Conservation (phyloP, 2,329 filamentous ascomycete species). For the Colletotrichum gloeosporioides region DNA sequence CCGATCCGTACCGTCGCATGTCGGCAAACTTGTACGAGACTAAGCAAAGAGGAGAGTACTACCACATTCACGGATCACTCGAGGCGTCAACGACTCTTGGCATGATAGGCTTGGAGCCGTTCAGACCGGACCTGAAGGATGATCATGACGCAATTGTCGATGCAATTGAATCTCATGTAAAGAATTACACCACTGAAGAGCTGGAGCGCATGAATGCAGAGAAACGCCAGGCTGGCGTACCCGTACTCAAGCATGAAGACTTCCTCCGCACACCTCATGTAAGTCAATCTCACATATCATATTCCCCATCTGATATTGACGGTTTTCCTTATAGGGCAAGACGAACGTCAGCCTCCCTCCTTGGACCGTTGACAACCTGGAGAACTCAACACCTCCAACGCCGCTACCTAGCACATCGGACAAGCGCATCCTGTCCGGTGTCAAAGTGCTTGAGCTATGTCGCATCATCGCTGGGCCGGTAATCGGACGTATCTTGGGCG, state of each 20-base stretch:
- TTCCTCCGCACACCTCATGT: slow-evolving; percentile 59
- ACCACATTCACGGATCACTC: slow-evolving; percentile 77
- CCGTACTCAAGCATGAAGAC: slow-evolving; percentile 63
- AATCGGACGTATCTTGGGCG: slow-evolving; percentile 73
- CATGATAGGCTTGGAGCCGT: slow-evolving; percentile 72
- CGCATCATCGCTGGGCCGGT: slow-evolving; percentile 79
- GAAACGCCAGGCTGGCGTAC: slow-evolving; percentile 64
- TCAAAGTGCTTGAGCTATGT: slow-evolving; percentile 77
- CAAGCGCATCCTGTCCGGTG: slow-evolving; percentile 54
- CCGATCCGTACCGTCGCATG: slow-evolving; percentile 72
- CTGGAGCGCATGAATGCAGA: slow-evolving; percentile 63
- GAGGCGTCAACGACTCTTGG: slow-evolving; percentile 72
- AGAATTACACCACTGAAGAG: slow-evolving; percentile 57
- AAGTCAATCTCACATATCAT: not conserved
- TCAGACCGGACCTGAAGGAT: slow-evolving; percentile 62
- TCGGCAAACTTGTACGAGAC: slow-evolving; percentile 77
- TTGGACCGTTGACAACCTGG: slow-evolving; percentile 56
- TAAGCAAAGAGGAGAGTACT: slow-evolving; percentile 69
- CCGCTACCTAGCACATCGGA: slow-evolving; percentile 35
- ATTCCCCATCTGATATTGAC: slow-evolving; percentile 26
- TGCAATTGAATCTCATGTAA: slow-evolving; percentile 64
- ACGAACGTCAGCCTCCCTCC: slow-evolving; percentile 45
- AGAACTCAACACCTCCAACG: slow-evolving; percentile 52
- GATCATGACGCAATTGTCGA: slow-evolving; percentile 63
- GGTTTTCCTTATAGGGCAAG: slow-evolving; percentile 45